Evolutionary conservation across 2,329 filamentous ascomycete species (phyloP).

Genomic region (Aspergillus neotritici): DNA sequence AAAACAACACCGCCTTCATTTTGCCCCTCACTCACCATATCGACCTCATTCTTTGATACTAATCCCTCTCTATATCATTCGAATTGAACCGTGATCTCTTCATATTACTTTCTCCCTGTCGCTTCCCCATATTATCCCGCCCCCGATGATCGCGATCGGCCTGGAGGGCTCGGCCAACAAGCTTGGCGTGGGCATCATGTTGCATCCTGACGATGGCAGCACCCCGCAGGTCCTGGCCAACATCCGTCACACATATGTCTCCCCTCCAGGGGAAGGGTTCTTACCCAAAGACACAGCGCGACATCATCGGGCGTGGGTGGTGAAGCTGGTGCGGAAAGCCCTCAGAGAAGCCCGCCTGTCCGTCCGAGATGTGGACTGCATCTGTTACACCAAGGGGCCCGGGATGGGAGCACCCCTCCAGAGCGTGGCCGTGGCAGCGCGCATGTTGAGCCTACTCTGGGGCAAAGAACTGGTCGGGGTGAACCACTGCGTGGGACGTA

Average conservation of each 20-base stretch:
- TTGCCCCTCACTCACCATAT: conserved; percentile 1
- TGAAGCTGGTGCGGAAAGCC: conserved; percentile 71
- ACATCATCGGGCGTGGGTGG: conserved; percentile 85
- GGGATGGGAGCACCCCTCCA: conserved; percentile 95
- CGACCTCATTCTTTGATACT: not conserved
- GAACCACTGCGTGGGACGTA: conserved; percentile 91
- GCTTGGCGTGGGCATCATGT: conserved; percentile 86
- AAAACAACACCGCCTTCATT: conserved; percentile 10
- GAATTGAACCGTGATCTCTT: not conserved
- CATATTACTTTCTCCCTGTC: not conserved
- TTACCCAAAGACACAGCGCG: conserved; percentile 92
- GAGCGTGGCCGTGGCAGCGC: conserved; percentile 76
- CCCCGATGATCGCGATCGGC: conserved; percentile 60
- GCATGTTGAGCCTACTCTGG: conserved; percentile 80
- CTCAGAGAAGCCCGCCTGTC: conserved; percentile 62
- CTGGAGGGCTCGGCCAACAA: conserved; percentile 97
- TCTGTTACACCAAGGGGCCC: conserved; percentile 92
- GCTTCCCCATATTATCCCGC: too few species aligned
- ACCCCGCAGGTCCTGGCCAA: conserved; percentile 76
- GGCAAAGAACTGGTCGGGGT: conserved; percentile 83
- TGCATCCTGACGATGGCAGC: conserved; percentile 55
- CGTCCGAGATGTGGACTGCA: conserved; percentile 70
- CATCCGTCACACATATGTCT: conserved; percentile 86
- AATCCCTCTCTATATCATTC: not conserved
- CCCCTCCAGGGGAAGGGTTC: conserved; percentile 89